Base-by-base conservation (phyloP, 306 rosid genomes). In the Dalbergia oliveri region DNA sequence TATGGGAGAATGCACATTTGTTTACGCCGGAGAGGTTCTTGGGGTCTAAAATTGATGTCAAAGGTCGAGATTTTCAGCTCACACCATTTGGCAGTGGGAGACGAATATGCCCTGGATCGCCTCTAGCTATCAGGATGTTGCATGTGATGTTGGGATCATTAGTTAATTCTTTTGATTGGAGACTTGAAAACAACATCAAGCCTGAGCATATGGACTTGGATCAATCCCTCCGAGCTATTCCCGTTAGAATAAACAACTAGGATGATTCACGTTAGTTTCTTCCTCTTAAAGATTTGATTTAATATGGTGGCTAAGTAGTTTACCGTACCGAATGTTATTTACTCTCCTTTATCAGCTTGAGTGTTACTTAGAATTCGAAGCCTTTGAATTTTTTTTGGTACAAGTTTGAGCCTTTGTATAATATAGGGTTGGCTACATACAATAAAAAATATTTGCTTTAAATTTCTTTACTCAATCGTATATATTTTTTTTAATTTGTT, bases 21-120 rank as follows among this genome's bases (percentile, higher is more conserved):
- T 82, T 82, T 51, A 61, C 43, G 9, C 81, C 85, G 0, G 73
- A 82, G 6, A 82, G 81, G 9, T 82, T 82, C 19, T n/a, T 82
- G 60, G 77, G 21, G 7, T 75, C 67, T 5, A 49, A 82, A 2
- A 75, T 82, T 49, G 74, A 75, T 68, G 50, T 68, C 14, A 75
- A 51, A 34, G 85, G 85, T 0, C 23, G 37, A 21, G 9, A 82
- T 31, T 82, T 9, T 75, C 59, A 69, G 3, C 9, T 82, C 49
- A 75, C 85, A 5, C 85, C 85, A 0, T 82, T 82, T 69, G 85
- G 85, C 0, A 16, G 81, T 1, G 85, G 85, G 0, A 4, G 85
- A 16, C 3, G 85, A 37, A 68, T 69, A 0, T 76, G 81, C 14
- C 85, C 78, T 41, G 81, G 81, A 11, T 13, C 59, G 58, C 45